Evolutionary conservation across 2,329 filamentous ascomycete species (phyloP).

Genomic region (Cordyceps cicadae): DNA sequence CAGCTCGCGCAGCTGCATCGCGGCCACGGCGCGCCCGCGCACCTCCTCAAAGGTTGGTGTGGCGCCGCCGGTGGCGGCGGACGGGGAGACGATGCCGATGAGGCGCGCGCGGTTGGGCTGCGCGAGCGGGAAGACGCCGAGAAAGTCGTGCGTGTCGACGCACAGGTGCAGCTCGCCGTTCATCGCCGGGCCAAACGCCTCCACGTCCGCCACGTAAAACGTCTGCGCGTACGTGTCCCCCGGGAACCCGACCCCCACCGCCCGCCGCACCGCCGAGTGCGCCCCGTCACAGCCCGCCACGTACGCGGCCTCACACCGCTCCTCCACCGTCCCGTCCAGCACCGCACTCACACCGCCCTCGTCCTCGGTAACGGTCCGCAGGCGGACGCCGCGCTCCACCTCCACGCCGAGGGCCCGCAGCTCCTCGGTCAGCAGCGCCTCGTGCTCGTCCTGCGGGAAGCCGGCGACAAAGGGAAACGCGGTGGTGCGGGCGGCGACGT

Average conservation of each 20-base stretch:
- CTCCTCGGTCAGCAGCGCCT: neutral
- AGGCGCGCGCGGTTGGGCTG: neutral
- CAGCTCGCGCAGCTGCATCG: slow-evolving; percentile 1
- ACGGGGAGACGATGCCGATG: neutral
- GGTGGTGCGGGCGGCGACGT: neutral
- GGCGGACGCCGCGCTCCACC: neutral
- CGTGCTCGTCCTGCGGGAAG: slow-evolving; percentile 9
- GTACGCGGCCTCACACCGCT: neutral
- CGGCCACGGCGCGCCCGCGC: neutral
- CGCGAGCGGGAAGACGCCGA: slow-evolving; percentile 4
- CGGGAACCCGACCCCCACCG: neutral
- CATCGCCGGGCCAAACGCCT: slow-evolving; percentile 7
- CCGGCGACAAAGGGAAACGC: neutral
- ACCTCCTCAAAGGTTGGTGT: slow-evolving; percentile 4
- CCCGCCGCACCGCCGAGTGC: neutral
- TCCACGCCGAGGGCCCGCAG: neutral
- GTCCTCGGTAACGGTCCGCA: slow-evolving; percentile 1
- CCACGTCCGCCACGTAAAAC: slow-evolving; percentile 11
- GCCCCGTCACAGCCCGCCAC: slow-evolving; percentile 11
- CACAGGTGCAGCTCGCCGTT: slow-evolving; percentile 8
- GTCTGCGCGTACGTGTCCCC: slow-evolving; percentile 9
- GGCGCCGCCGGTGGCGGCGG: neutral
- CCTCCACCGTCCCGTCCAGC: neutral
- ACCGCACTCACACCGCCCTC: neutral
- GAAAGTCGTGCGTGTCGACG: slow-evolving; percentile 6